Conservation (phyloP, 2,329 filamentous ascomycete species). For the Xylaria sp. region DNA sequence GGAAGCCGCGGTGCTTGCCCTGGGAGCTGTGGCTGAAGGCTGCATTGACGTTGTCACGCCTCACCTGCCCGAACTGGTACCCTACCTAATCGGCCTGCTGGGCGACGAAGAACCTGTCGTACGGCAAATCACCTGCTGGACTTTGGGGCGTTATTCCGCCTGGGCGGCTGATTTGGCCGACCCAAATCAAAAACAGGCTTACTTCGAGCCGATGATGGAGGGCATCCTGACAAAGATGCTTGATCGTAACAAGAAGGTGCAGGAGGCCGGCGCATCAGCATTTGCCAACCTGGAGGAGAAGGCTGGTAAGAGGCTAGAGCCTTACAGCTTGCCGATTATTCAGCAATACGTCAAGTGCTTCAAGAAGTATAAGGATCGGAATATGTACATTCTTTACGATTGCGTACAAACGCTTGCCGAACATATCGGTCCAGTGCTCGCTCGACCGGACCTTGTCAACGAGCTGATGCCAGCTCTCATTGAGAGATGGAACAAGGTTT, state of each 20-base stretch:
- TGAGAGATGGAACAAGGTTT: conserved; percentile 81
- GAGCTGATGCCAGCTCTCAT: conserved; percentile 93
- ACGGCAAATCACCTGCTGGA: conserved; percentile 97
- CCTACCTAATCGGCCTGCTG: conserved; percentile 85
- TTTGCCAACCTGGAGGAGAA: conserved; percentile 97
- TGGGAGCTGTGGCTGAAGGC: conserved; percentile 93
- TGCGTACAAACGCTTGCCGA: conserved; percentile 97
- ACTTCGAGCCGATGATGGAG: conserved; percentile 96
- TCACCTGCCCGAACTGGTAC: conserved; percentile 86
- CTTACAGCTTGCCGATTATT: conserved; percentile 88
- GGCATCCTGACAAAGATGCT: conserved; percentile 93
- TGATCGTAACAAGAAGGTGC: conserved; percentile 95
- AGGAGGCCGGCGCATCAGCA: conserved; percentile 92
- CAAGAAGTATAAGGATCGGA: conserved; percentile 93
- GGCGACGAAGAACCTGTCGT: conserved; percentile 88
- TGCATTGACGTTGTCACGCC: conserved; percentile 89
- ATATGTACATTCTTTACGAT: conserved; percentile 99
- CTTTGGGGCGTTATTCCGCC: conserved; percentile 85
- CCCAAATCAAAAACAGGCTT: conserved; percentile 68
- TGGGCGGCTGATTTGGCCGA: conserved; percentile 83
- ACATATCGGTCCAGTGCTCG: conserved; percentile 79
- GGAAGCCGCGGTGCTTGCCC: conserved; percentile 89
- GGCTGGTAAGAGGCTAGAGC: conserved; percentile 76
- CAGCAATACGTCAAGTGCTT: conserved; percentile 93
- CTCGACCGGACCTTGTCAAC: conserved; percentile 77